Evolutionary conservation across 257 asterid species (phyloP), one percentile per base, ranked within the genome.

Genomic region (Lantana camara): DNA sequence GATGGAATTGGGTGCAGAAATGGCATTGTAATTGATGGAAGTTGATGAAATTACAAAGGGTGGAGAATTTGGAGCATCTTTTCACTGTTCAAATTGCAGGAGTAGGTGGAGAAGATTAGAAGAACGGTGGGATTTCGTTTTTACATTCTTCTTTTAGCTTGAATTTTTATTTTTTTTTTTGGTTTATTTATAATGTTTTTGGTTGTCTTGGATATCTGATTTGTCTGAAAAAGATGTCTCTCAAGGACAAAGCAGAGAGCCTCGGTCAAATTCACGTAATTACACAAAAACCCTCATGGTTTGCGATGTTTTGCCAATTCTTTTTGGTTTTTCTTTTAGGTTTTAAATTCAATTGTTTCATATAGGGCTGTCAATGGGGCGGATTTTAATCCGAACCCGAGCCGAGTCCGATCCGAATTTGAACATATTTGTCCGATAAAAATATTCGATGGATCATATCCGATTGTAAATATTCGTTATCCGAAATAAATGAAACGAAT

Each of bases 191-290:
- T 27, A 27, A 5, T 27, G 2, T 27, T 27, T 27, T 27, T 27
- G 4, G 32, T 27, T 27, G n/a, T 27, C 32, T 41, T 49, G 49
- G 52, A 67, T 59, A 75, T 65, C 69, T 69, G 61, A 64, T 57
- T 27, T 52, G 15, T 69, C 73, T 53, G 66, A 59, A 76, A n/a
- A 77, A 51, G 82, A 68, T 75, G 77, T 66, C 68, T 54, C 82
- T 35, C 53, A 49, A 23, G 61, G 77, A 75, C 79, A 73, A n/a
- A 72, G 48, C 35, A 49, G 35, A 57, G 9, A 48, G 60, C 34
- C 52, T 50, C 56, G 21, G 71, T 62, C 61, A 45, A 30, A 5
- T 0, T 0, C 22, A 5, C 0, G n/a, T 3, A 71, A 48, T 67
- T 58, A 74, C 82, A 14, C 1, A 0, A 41, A 10, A 61, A n/a